These are phyloP conservation scores for Copromyces sp. DNA, from an alignment of 495 filamentous ascomycete species.

Conservation along the genomic window DNA sequence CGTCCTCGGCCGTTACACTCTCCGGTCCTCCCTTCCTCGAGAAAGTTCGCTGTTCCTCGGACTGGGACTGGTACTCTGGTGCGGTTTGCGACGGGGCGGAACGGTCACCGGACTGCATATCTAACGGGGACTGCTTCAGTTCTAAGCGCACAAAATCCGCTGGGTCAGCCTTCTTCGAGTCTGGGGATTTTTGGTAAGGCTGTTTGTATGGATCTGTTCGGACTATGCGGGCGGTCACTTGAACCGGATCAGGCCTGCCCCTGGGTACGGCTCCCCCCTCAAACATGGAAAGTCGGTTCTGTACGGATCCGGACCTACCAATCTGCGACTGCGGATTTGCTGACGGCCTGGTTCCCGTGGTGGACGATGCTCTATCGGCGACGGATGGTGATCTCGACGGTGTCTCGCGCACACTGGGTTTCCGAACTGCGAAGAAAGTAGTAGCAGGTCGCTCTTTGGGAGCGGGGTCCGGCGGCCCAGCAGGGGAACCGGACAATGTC, in stretches of 20 bases:
- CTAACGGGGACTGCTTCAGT: slow-evolving; percentile 60
- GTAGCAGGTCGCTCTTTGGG: slow-evolving; percentile 26
- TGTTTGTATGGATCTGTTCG: slow-evolving; percentile 39
- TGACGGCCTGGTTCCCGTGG: slow-evolving; percentile 22
- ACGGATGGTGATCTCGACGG: slow-evolving; percentile 37
- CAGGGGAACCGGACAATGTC: slow-evolving; percentile 46
- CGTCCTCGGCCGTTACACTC: slow-evolving; percentile 12
- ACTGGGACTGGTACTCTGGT: slow-evolving; percentile 10
- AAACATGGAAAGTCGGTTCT: slow-evolving; percentile 38
- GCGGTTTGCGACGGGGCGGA: slow-evolving; percentile 1
- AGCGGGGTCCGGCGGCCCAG: slow-evolving; percentile 15
- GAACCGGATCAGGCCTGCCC: slow-evolving; percentile 57
- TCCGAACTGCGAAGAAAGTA: slow-evolving; percentile 45
- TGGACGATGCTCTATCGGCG: slow-evolving; percentile 30
- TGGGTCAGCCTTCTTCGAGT: slow-evolving; percentile 21
- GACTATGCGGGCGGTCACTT: slow-evolving; percentile 71
- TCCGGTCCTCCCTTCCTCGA: slow-evolving; percentile 2
- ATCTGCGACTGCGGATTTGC: slow-evolving; percentile 29
- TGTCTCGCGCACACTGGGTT: slow-evolving; percentile 26
- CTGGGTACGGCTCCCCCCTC: slow-evolving; percentile 30
- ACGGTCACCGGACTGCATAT: slow-evolving; percentile 45
- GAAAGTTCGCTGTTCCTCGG: slow-evolving; percentile 17
- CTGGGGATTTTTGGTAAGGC: slow-evolving; percentile 35
- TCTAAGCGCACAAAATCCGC: slow-evolving; percentile 42
- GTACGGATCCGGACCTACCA: slow-evolving; percentile 34